phyloP scores from a whole-genome alignment of 2,329 filamentous ascomycete species.

The Penicillium oxalicum region DNA sequence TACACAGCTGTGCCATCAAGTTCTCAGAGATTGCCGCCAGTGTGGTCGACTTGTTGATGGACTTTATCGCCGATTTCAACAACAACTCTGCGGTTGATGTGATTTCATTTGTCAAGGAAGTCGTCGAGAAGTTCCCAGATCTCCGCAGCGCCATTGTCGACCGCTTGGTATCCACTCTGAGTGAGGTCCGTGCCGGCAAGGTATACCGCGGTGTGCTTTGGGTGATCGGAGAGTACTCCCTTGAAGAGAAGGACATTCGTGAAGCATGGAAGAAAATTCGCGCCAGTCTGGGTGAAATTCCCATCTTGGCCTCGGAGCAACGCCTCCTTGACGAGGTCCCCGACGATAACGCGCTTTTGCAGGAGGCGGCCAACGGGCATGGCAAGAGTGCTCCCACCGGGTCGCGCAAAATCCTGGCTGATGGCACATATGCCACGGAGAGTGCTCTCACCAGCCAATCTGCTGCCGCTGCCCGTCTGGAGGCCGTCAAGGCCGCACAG shows the following conservation, averaged over 20 bases:
- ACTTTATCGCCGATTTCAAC: constrained; percentile 98
- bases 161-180: constrained; percentile 80
- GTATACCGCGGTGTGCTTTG: constrained; percentile 94
- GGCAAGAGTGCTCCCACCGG: constrained; percentile 73
- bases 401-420: constrained; percentile 85
- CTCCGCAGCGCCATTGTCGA: constrained; percentile 81
- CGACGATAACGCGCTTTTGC: constrained; percentile 60
- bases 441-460: constrained; percentile 92
- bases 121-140: constrained; percentile 94
- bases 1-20: constrained; percentile 97
- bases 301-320: constrained; percentile 92
- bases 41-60: constrained; percentile 95
- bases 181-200: constrained; percentile 92
- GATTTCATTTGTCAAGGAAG: constrained; percentile 97
- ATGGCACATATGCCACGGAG: constrained; percentile 96
- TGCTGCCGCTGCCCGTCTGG: constrained; percentile 79
- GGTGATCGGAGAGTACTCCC: constrained; percentile 96
- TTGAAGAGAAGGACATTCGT: constrained; percentile 87
- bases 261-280: constrained; percentile 97
- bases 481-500: constrained; percentile 93
- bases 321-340: constrained; percentile 76
- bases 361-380: constrained; percentile 72
- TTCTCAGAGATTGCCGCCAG: constrained; percentile 97
- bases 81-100: constrained; percentile 95
- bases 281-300: constrained; percentile 89